These are phyloP conservation scores for Cercospora sojina DNA, from an alignment of 2,329 filamentous ascomycete genomes.

Conservation along the genomic window DNA sequence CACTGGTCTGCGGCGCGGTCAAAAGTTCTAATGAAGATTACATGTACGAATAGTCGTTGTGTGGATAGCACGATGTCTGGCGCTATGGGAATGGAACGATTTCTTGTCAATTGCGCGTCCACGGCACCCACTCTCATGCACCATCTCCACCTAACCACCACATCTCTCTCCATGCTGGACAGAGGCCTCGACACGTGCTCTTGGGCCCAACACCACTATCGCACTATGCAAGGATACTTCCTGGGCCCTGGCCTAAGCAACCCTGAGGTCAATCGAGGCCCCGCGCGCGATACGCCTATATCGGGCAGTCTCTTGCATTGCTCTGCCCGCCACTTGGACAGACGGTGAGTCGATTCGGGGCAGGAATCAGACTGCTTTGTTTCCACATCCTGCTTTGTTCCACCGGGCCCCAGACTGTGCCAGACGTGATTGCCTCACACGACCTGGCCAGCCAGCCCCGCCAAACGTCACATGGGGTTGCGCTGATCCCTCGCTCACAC, in stretches of 20 bases:
- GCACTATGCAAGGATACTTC: neutral
- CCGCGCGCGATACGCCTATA: neutral
- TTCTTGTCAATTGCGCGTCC: neutral
- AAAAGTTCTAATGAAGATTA: conserved; percentile 9
- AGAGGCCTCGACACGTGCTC: neutral
- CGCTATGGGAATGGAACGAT: conserved; percentile 3
- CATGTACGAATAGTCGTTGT: conserved; percentile 4
- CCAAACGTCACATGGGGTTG: neutral
- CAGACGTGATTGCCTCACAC: conserved; percentile 4
- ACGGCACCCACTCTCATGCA: neutral
- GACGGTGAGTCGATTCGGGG: neutral
- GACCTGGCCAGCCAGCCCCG: neutral
- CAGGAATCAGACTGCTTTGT: neutral
- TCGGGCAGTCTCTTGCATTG: neutral
- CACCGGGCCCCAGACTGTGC: neutral
- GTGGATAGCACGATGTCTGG: conserved; percentile 2
- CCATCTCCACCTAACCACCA: neutral
- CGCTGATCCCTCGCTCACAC: conserved; percentile 3
- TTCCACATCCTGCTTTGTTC: neutral
- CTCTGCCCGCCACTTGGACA: neutral
- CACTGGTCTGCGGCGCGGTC: neutral
- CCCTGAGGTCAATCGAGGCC: neutral
- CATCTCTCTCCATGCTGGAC: neutral
- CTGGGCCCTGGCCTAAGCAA: neutral
- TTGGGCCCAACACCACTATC: neutral